These are phyloP conservation scores for Mycena indigotica DNA, from an alignment of 768 basidiomycete genomes.

Conservation along the genomic window DNA sequence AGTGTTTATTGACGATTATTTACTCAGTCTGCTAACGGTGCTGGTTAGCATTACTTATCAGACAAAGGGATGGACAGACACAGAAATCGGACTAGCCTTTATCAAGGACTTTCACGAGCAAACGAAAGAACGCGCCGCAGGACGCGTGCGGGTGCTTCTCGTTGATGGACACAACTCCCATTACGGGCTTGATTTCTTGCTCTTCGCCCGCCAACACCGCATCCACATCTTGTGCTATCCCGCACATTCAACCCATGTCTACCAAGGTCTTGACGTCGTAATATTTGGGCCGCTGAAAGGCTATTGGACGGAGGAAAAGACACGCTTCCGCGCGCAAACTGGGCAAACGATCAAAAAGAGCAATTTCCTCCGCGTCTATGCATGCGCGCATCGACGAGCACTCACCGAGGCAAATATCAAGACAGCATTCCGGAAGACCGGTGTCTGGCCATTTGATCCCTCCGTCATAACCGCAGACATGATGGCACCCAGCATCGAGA, in stretches of 20 bases:
- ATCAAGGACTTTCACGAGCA: constrained; percentile 42
- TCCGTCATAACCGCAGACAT: constrained; percentile 32
- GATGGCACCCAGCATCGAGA: constrained; percentile 39
- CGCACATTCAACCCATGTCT: constrained; percentile 46
- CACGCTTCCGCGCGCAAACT: constrained; percentile 17
- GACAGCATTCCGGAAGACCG: constrained; percentile 41
- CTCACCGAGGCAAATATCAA: constrained; percentile 36
- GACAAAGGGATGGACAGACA: constrained; percentile 40
- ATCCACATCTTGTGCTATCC: constrained; percentile 49
- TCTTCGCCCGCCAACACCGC: constrained; percentile 35
- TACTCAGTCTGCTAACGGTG: not conserved
- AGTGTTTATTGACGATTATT: not conserved
- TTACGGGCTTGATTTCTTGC: constrained; percentile 39
- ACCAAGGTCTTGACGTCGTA: constrained; percentile 47
- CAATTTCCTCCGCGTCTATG: constrained; percentile 41
- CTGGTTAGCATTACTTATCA: not conserved
- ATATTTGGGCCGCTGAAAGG: constrained; percentile 36
- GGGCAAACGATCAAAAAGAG: constrained; percentile 31
- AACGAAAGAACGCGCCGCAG: constrained; percentile 38
- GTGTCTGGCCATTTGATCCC: constrained; percentile 40
- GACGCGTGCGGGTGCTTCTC: constrained; percentile 34
- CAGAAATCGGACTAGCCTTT: constrained; percentile 39
- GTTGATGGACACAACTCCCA: constrained; percentile 53
- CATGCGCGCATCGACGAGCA: constrained; percentile 31
- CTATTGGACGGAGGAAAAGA: constrained; percentile 25